Percentiles rank a stretch among this genome's conserved stretches.
Conservation (phyloP, 1,284 basidiomycete species). For the Ganoderma multipileum region DNA sequence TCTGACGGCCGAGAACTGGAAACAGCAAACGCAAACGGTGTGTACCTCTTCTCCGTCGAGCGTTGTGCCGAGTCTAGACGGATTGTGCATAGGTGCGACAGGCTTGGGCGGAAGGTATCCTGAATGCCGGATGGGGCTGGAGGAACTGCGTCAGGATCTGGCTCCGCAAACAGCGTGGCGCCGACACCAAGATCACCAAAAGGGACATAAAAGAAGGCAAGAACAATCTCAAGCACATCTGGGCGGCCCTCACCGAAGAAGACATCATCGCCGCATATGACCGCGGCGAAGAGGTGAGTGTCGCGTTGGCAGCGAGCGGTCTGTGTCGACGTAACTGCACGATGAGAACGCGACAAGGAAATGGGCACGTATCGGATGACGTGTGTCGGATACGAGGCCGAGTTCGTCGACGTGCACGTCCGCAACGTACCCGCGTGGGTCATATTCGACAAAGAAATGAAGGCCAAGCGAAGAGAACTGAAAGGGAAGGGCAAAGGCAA, state of each 20-base stretch:
- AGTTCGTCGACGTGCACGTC: background rate
- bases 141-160: background rate
- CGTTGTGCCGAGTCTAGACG: background rate
- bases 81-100: conserved; percentile 3
- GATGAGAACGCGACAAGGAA: background rate
- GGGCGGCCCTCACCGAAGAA: conserved; percentile 1
- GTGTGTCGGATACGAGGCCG: conserved; percentile 15
- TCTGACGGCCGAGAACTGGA: background rate
- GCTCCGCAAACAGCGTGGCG: background rate
- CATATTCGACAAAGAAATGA: background rate
- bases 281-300: conserved; percentile 1
- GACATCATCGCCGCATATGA: conserved; percentile 7
- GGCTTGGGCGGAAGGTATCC: conserved; percentile 1
- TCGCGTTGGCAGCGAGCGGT: too few relatives aligned
- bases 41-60: background rate
- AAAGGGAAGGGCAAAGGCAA: background rate
- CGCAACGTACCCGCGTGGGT: background rate
- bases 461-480: background rate
- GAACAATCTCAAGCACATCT: background rate
- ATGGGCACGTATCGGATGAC: conserved; percentile 8
- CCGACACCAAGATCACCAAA: background rate
- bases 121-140: background rate
- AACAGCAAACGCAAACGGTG: background rate
- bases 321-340: background rate
- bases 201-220: conserved; percentile 3